Percentiles rank a stretch among this genome's conserved stretches.
phyloP scores from a whole-genome alignment of 768 basidiomycete genomes.

The Trametes cingulata region DNA sequence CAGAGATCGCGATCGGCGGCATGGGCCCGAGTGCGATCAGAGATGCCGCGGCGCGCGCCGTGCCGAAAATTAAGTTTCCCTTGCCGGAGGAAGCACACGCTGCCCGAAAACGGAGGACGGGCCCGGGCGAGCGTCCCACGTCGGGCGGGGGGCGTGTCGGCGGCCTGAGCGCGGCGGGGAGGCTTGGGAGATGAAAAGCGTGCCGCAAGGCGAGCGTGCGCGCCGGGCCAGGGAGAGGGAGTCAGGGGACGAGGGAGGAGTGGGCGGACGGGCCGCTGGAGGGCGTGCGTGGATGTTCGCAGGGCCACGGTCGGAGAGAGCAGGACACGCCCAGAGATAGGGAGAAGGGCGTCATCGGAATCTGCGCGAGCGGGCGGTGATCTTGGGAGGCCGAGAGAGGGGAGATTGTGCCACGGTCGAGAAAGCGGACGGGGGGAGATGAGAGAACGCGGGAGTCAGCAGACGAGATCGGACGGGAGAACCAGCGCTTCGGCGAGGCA shows the following conservation, averaged over 20 bases:
- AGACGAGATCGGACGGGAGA: slow-evolving; percentile 17
- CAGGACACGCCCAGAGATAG: slow-evolving; percentile 7
- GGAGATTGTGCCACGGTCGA: slow-evolving; percentile 10
- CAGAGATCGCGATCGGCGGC: slow-evolving; percentile 14
- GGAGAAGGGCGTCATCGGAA: slow-evolving; percentile 18
- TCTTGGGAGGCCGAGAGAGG: slow-evolving; percentile 8
- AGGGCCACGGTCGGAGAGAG: slow-evolving; percentile 5
- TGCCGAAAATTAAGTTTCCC: slow-evolving; percentile 15
- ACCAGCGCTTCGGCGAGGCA: slow-evolving; percentile 14
- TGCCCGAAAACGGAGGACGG: not conserved
- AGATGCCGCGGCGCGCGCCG: slow-evolving; percentile 13
- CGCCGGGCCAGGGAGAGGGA: not conserved
- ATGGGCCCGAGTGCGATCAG: not conserved
- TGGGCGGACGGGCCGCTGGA: slow-evolving; percentile 4
- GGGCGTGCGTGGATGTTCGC: not conserved
- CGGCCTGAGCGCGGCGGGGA: not conserved
- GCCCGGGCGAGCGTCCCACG: not conserved
- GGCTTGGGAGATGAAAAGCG: slow-evolving; percentile 3
- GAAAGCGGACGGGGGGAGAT: slow-evolving; percentile 8
- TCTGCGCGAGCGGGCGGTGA: slow-evolving; percentile 5
- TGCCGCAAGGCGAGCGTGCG: not conserved
- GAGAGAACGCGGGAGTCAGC: slow-evolving; percentile 10
- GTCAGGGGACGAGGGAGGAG: not conserved
- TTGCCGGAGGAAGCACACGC: not conserved
- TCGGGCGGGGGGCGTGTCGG: not conserved